Base-by-base conservation (phyloP, 2,329 filamentous ascomycete genomes). In the Didymella glomerata region DNA sequence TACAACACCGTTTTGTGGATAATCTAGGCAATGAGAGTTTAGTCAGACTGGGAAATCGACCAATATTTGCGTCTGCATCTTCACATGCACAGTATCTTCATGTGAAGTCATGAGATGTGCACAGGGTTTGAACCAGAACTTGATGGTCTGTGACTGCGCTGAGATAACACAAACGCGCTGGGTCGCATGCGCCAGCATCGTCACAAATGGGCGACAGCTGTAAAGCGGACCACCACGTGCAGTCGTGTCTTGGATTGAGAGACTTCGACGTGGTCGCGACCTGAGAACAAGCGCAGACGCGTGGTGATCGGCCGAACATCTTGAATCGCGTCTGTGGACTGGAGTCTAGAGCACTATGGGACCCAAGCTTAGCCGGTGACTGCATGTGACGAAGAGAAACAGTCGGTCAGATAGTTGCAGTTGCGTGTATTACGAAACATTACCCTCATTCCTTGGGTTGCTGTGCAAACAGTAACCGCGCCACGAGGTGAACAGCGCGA, bases 181-280 rank as follows among this genome's bases (percentile, higher is more conserved):
- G 16, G 38, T 40, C 16, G 20, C 36, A 40, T 18, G 9, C 36
- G 32, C 11, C 34, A 24, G 18, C 14, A 52, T 22, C n/a, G 36
- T 18, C n/a, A 16, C 48, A 18, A 14, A 20, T 16, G 27, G 28
- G 14, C n/a, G 41, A 25, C 27, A 34, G 18, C n/a, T 22, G 46
- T 45, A 45, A 48, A 57, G 45, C 44, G 49, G 55, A 18, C 24
- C 24, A 22, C 36, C 48, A 53, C 44, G 48, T 53, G 44, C 24
- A 25, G 10, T 13, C 4, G 16, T 6, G 44, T 18, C 22, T 36
- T 14, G 24, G 4, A 24, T 25, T 44, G 38, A 42, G 14, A 2
- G 16, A 30, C 16, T 6, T 38, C 18, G 22, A 36, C 32, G 40
- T 34, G 36, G 14, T 41, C 42, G 41, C 24, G 16, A 42, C 25